Evolutionary conservation across 495 filamentous ascomycete species (phyloP).

Genomic region (Penicillium roqueforti): DNA sequence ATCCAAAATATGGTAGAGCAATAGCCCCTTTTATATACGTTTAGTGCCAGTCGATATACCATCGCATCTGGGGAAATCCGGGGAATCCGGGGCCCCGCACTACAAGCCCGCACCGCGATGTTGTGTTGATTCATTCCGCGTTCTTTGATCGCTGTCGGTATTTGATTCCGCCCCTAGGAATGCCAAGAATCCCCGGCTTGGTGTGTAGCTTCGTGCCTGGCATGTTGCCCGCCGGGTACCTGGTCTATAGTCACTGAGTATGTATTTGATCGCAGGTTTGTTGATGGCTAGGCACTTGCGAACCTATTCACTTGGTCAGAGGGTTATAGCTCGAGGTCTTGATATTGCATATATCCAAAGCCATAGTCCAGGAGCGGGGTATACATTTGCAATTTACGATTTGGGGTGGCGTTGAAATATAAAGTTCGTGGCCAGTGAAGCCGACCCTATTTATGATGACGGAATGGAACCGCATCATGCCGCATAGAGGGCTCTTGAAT

Average conservation of each 20-base stretch:
- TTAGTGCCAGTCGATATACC: background rate
- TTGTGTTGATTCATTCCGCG: slow-evolving; percentile 1
- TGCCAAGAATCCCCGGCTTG: background rate
- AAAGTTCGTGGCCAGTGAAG: background rate
- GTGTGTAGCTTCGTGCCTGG: background rate
- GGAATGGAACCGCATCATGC: slow-evolving; percentile 2
- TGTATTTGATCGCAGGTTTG: background rate
- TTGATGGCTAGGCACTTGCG: background rate
- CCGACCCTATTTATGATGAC: background rate
- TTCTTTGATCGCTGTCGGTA: background rate
- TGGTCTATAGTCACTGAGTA: background rate
- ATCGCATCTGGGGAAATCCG: slow-evolving; percentile 1
- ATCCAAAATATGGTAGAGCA: background rate
- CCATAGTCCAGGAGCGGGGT: background rate
- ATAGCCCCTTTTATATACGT: background rate
- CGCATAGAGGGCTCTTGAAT: background rate
- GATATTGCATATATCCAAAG: background rate
- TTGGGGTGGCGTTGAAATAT: background rate
- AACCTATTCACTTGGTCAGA: background rate
- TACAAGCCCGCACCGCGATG: too few relatives aligned
- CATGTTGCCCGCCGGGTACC: background rate
- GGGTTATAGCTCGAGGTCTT: background rate
- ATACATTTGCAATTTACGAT: background rate
- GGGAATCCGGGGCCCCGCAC: slow-evolving; percentile 12
- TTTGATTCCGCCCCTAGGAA: background rate